Base-by-base conservation (phyloP, 164 flowering plant species). In the Tetrastigma voinierianum region DNA sequence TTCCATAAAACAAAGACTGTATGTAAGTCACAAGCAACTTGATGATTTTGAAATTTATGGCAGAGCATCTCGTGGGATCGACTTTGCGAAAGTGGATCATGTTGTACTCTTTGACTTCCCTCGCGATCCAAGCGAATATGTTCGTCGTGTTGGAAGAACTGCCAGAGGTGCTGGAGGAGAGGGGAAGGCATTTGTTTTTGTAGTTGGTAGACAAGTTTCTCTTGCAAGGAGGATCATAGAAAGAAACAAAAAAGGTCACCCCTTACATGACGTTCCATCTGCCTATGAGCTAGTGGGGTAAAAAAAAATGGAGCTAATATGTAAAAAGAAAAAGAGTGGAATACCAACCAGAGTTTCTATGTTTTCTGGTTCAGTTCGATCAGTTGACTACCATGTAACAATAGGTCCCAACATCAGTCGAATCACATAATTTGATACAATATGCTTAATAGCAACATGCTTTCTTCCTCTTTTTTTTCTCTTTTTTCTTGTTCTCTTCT, bases 1-100 rank as follows among this genome's bases (percentile, higher is more conserved):
- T 32, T 32, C 40, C 40, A 32, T 4, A 0, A 32, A 32, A 32
- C 3, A 0, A 32, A 32, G 6, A 32, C 40, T 61, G 43, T 52
- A 46, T 11, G n/a, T 32, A 11, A 52, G 12, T 59, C 40, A 13
- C 40, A 17, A 59, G 17, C 23, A 45, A 12, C n/a, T 44, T 19
- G 43, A 49, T 23, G 17, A 12, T 59, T 67, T 18, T 59, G 44
- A 57, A 57, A 51, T 40, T 65, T 70, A 23, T 70, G 64, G 61
- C 87, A 96, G 99, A 65, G 97, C 99, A 46, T 96, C 99, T 4
- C 81, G 97, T 17, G 99, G 99, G 64, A 91, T 96, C 5, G 98
- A 96, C 70, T 93, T 96, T 73, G 59, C 78, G 2, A 87, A 87
- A 5, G 99, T 96, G 63, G 87, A 93, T 72, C 98, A 93, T 73